Evolutionary conservation across 2,329 filamentous ascomycete species (phyloP).

Genomic region (Epichloe hybrida): DNA sequence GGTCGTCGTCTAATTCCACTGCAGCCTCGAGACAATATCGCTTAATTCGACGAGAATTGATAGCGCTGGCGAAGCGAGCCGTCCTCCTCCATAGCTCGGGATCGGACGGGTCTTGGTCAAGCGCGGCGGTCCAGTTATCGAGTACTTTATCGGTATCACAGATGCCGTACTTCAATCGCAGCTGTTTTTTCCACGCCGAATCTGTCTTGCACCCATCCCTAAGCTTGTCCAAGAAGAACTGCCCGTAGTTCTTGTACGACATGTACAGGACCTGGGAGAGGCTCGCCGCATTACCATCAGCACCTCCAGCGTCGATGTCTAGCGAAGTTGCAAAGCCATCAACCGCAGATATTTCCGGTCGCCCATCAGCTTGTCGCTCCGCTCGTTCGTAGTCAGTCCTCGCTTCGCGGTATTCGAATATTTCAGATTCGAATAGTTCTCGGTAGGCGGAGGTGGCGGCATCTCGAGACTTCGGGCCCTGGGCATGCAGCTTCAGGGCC

Average conservation of each 20-base stretch:
- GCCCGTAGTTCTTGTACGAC: slow-evolving; percentile 88
- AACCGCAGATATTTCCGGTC: slow-evolving; percentile 24
- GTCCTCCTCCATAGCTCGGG: slow-evolving; percentile 51
- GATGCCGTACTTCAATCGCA: slow-evolving; percentile 15
- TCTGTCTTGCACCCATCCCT: slow-evolving; percentile 25
- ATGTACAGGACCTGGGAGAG: slow-evolving; percentile 83
- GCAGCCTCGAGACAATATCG: slow-evolving; percentile 53
- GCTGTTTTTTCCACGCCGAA: slow-evolving; percentile 33
- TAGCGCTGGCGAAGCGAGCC: slow-evolving; percentile 43
- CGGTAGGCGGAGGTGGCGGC: slow-evolving; percentile 73
- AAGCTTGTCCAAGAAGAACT: slow-evolving; percentile 65
- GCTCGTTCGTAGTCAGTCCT: slow-evolving; percentile 70
- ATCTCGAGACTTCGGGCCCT: slow-evolving; percentile 62
- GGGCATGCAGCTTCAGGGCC: slow-evolving; percentile 81
- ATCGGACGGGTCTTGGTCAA: slow-evolving; percentile 53
- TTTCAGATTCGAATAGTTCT: slow-evolving; percentile 76
- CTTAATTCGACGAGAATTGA: slow-evolving; percentile 43
- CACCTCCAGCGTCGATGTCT: slow-evolving; percentile 45
- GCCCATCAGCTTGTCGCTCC: slow-evolving; percentile 39
- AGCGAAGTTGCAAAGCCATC: slow-evolving; percentile 37
- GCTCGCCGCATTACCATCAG: slow-evolving; percentile 65
- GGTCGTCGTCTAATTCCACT: slow-evolving; percentile 54
- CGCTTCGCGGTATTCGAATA: slow-evolving; percentile 85
- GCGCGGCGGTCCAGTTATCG: slow-evolving; percentile 41
- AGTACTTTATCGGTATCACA: slow-evolving; percentile 33